Evolutionary conservation across 2,329 filamentous ascomycete species (phyloP).

Genomic region (Pochonia chlamydosporia): DNA sequence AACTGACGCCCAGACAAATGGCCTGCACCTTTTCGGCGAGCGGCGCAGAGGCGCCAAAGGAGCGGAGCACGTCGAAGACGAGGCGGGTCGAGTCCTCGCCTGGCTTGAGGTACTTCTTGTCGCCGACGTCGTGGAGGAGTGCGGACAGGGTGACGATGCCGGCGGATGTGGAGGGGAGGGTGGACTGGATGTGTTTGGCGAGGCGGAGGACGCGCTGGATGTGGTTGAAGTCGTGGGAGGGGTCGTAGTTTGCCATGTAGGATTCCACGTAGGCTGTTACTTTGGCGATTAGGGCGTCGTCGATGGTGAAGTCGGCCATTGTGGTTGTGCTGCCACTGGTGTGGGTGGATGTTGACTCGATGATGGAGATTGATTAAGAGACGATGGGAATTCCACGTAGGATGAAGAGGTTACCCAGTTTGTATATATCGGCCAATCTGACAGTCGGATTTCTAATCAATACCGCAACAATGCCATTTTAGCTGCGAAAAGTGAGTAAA

Average conservation of each 20-base stretch:
- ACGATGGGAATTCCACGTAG: too few relatives aligned
- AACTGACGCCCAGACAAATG: conserved; percentile 73
- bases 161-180: conserved; percentile 33
- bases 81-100: conserved; percentile 52
- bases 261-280: conserved; percentile 59
- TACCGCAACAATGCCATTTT: too few relatives aligned
- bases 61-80: conserved; percentile 48
- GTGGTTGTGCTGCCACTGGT: conserved; percentile 13
- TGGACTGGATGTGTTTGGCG: conserved; percentile 56
- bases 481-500: too few relatives aligned
- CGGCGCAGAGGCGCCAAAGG: conserved; percentile 46
- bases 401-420: too few relatives aligned
- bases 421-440: not conserved
- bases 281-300: conserved; percentile 43
- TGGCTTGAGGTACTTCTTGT: conserved; percentile 68
- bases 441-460: not conserved
- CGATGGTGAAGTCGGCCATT: conserved; percentile 18
- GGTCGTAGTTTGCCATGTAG: conserved; percentile 75
- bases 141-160: conserved; percentile 62
- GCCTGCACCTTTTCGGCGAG: conserved; percentile 64
- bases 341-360: not conserved
- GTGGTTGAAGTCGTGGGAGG: conserved; percentile 83
- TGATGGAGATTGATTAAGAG: too few relatives aligned
- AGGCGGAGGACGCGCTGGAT: conserved; percentile 75
- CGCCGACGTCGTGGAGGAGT: conserved; percentile 82